Evolutionary conservation across 2,329 filamentous ascomycete species (phyloP), one percentile per base, ranked within the genome.

Genomic region (Exophiala bonariae): DNA sequence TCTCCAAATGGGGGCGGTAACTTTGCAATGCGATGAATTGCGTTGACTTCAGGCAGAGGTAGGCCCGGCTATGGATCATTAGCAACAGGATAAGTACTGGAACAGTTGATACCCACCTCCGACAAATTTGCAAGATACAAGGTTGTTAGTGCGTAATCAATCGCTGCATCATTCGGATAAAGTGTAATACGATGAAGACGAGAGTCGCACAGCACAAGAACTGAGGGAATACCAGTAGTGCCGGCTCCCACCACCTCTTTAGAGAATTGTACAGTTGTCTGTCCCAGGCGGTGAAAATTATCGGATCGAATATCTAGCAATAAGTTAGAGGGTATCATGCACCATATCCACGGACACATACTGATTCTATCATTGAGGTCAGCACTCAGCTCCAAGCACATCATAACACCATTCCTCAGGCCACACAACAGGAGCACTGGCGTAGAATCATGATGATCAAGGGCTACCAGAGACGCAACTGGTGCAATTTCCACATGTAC

Each of bases 391-490:
- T 64, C 59, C 33, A 71, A 62, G 11, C 66, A 62, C 14, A 73
- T 57, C 34, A 76, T 54, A 41, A 64, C 65, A 28, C 73, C 73
- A 54, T 69, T 69, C 30, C 73, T 68, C 37, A 76, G 62, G 9
- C 73, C 73, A 53, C 72, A 76, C 10, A 76, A 62, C 35, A 52
- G 61, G 50, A 35, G 50, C 55, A 22, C 55, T 56, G 10, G 49
- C 42, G 16, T 49, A 45, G 4, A 44, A 26, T 3, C 44, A 50
- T 32, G 50, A 44, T 16, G 49, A 32, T 11, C 41, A 23, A 43
- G 58, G 49, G n/a, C 56, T 49, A 34, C 70, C 60, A 49, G 22
- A 59, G 60, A 54, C 68, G 52, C 32, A 61, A 69, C 47, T 68
- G 68, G 46, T 66, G 64, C 7, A 62, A 63, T 34, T 59, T 66